Percentiles rank a stretch among this genome's conserved stretches.
Conservation (phyloP, 164 flowering plant genomes). For the Aristolochia fimbriata region DNA sequence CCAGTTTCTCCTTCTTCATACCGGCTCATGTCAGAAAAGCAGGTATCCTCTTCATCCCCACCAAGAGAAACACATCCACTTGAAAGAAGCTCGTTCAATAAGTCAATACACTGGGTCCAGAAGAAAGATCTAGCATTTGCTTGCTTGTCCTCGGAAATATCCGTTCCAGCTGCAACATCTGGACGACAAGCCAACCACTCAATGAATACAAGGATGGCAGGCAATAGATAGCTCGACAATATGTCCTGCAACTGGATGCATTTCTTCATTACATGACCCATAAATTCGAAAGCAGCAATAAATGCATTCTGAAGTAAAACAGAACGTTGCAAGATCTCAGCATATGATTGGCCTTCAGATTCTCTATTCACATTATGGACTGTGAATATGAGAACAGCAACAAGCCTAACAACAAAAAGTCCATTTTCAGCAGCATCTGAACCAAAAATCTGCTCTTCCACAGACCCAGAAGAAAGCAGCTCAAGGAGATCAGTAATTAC, state of each 20-base stretch:
- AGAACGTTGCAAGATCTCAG: conserved; percentile 84
- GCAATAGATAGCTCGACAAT: conserved; percentile 61
- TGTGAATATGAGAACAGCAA: conserved; percentile 67
- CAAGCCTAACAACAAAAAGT: conserved; percentile 52
- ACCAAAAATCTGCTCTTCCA: conserved; percentile 65
- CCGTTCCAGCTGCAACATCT: conserved; percentile 53
- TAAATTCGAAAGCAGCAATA: conserved; percentile 65
- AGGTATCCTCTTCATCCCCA: conserved; percentile 57
- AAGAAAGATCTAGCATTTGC: conserved; percentile 51
- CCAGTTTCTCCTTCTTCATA: conserved; percentile 80
- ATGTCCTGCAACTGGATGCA: conserved; percentile 55
- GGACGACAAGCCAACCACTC: conserved; percentile 91
- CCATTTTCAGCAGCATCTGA: conserved; percentile 63
- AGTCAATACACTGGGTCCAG: conserved; percentile 65
- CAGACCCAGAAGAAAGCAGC: conserved; percentile 69
- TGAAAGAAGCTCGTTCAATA: conserved; percentile 60
- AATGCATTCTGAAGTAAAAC: conserved; percentile 77
- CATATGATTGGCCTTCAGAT: conserved; percentile 74
- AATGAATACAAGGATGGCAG: conserved; percentile 74
- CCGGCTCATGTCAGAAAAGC: conserved; percentile 59
- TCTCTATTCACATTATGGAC: conserved; percentile 68
- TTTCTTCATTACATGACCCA: conserved; percentile 62
- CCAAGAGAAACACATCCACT: conserved; percentile 26
- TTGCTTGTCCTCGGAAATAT: conserved; percentile 55
- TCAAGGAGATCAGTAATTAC: conserved; percentile 42